A percentile compares a stretch with the other conserved stretches of the same genome.
phyloP scores from a whole-genome alignment of 805 yeast species.

The Nakazawaea siamensis region DNA sequence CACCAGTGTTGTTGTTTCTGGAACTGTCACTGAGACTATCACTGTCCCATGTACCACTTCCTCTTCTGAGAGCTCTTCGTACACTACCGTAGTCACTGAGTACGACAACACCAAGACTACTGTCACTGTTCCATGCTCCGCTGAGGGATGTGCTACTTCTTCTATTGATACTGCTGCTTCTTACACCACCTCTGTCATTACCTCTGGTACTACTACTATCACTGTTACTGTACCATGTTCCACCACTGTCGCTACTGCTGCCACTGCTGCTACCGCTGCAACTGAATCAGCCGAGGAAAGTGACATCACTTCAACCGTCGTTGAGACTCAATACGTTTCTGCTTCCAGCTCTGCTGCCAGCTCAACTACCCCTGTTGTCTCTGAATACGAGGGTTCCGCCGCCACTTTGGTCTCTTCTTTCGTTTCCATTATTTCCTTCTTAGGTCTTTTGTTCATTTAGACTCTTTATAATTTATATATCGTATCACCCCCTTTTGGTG shows the following conservation, averaged over 20 bases:
- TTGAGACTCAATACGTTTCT: not conserved
- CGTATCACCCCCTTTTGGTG: not conserved
- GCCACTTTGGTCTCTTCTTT: not conserved
- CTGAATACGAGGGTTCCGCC: not conserved
- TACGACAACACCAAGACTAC: slow-evolving; percentile 4
- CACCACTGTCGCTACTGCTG: not conserved
- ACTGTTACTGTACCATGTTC: slow-evolving; percentile 9
- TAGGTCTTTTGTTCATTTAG: not conserved
- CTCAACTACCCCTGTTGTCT: not conserved
- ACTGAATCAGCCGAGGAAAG: not conserved
- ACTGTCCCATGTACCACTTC: slow-evolving; percentile 8
- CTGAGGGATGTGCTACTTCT: slow-evolving; percentile 1
- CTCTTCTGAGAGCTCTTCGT: not conserved
- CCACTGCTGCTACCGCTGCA: not conserved
- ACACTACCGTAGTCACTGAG: slow-evolving; percentile 7
- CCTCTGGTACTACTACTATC: slow-evolving; percentile 2
- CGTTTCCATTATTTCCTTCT: not conserved
- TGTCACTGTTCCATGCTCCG: slow-evolving; percentile 7
- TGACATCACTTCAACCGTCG: not conserved
- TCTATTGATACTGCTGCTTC: slow-evolving; percentile 2
- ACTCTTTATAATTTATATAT: not conserved
- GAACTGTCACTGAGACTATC: slow-evolving; percentile 3
- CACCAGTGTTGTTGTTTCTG: slow-evolving; percentile 5
- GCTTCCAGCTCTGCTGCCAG: not conserved
- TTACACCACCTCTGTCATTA: slow-evolving; percentile 8